Conservation (phyloP, 495 filamentous ascomycete genomes). For the Penicillium diatomitis region DNA sequence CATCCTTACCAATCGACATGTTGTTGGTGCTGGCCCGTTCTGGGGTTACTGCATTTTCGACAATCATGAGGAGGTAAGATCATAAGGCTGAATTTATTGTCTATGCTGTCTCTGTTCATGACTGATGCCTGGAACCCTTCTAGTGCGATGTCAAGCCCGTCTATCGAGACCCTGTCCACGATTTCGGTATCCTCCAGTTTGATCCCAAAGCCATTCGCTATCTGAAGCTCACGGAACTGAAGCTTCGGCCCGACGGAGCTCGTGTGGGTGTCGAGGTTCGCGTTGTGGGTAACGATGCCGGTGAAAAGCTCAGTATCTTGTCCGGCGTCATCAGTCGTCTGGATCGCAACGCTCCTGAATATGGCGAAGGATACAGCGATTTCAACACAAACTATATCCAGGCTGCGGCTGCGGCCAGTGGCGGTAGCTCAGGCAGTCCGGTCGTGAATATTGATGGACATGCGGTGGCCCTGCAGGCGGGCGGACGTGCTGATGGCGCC, state of each 20-base stretch:
- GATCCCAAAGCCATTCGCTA: conserved; percentile 93
- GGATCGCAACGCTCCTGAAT: conserved; percentile 94
- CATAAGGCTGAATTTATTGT: background rate
- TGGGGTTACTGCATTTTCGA: conserved; percentile 98
- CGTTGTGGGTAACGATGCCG: conserved; percentile 97
- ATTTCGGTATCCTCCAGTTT: conserved; percentile 95
- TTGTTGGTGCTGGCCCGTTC: conserved; percentile 93
- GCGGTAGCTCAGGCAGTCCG: conserved; percentile 92
- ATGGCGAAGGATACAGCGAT: conserved; percentile 96
- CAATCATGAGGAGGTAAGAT: conserved; percentile 78
- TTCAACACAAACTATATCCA: conserved; percentile 99
- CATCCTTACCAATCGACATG: conserved; percentile 85
- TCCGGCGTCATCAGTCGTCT: conserved; percentile 95
- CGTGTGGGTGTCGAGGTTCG: conserved; percentile 88
- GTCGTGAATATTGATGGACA: conserved; percentile 93
- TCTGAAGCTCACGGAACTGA: conserved; percentile 74
- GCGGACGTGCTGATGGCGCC: conserved; percentile 85
- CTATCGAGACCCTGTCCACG: conserved; percentile 96
- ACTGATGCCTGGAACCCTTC: too few species aligned
- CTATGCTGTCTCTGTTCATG: too few species aligned
- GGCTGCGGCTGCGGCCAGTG: conserved; percentile 90
- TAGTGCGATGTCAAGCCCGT: conserved; percentile 95
- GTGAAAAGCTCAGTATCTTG: conserved; percentile 95
- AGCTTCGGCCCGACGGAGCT: conserved; percentile 78
- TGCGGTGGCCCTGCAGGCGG: conserved; percentile 89